Base-by-base conservation (phyloP, 2,329 filamentous ascomycete species). In the Penicillium sp. region DNA sequence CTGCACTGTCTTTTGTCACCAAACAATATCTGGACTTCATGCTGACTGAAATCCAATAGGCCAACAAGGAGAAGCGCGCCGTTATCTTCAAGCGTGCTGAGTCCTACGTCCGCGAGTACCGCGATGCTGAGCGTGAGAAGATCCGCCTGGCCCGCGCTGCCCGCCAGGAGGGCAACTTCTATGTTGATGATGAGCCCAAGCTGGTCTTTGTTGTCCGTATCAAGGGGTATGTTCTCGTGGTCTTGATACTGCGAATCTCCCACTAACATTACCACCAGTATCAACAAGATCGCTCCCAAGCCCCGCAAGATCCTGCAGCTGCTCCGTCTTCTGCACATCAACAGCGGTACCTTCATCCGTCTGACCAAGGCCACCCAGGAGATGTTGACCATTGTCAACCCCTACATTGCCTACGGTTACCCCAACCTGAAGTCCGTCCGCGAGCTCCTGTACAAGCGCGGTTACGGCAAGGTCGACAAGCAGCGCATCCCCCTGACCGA, bases 251-350 rank as follows among this genome's bases (percentile, higher is more conserved):
- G 11, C 9, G 6, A 10, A 14, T 7, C 9, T 13, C 22, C 26
- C 20, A 22, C 41, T 54, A 33, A 50, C 50, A n/a, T 37, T 15
- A 2, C 17, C 13, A 14, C 5, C 50, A 83, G 90, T 94, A 96
- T 98, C 88, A 96, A 96, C 86, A 98, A 98, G 85, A 96, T 98
- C 64, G 82, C 93, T 69, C 92, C 92, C 62, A 96, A 98, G 85
- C 93, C 93, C 73, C 89, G 92, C 80, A 98, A 98, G 84, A 96
- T 95, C 67, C 82, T 98, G 62, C 92, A 98, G 77, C 86, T 98
- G 48, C 89, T 98, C 70, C 90, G 92, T 79, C 87, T 98, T 56
- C 84, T 98, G 64, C 92, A 98, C 79, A 98, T 98, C 85, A 98
- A 98, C 86, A 96, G 95, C 73, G 92, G 90, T 73, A 87, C 95